phyloP scores from a whole-genome alignment of 1,284 basidiomycete species.

The Sporisorium scitamineum region DNA sequence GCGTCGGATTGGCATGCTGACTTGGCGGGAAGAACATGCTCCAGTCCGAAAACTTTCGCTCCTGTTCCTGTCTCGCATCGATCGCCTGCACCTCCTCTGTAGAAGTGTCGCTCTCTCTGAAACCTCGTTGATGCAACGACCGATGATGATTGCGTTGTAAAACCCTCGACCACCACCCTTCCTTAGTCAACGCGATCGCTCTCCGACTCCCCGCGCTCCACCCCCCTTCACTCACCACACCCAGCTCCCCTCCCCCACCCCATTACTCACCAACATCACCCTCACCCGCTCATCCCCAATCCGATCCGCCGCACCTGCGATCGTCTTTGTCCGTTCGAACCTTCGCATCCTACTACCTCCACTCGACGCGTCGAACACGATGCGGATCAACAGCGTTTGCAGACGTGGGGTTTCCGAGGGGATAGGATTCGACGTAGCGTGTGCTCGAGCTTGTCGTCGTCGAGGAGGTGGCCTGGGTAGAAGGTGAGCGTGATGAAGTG shows the following conservation, averaged over 20 bases:
- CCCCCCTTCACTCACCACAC: neutral
- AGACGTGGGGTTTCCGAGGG: slow-evolving; percentile 26
- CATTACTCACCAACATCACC: slow-evolving; percentile 27
- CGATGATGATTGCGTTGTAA: slow-evolving; percentile 28
- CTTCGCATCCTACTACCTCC: slow-evolving; percentile 35
- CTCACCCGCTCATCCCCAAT: slow-evolving; percentile 44
- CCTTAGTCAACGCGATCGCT: slow-evolving; percentile 31
- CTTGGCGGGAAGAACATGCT: slow-evolving; percentile 36
- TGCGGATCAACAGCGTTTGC: slow-evolving; percentile 33
- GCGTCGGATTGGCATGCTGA: slow-evolving; percentile 18
- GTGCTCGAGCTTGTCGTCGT: slow-evolving; percentile 55
- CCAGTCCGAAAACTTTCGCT: slow-evolving; percentile 22
- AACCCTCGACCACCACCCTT: slow-evolving; percentile 42
- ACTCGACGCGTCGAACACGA: slow-evolving; percentile 36
- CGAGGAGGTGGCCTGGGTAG: slow-evolving; percentile 45
- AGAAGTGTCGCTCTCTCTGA: too few relatives aligned
- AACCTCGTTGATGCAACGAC: neutral
- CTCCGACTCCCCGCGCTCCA: slow-evolving; percentile 23
- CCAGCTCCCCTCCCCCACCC: slow-evolving; percentile 36
- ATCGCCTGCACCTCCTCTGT: neutral
- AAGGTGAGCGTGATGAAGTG: slow-evolving; percentile 49
- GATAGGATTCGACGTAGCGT: slow-evolving; percentile 48
- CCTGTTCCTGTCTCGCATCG: neutral
- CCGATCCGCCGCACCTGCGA: slow-evolving; percentile 41
- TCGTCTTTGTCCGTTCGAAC: slow-evolving; percentile 53